Conservation (phyloP, 805 yeast species). For the Phaffomyces opuntiae region DNA sequence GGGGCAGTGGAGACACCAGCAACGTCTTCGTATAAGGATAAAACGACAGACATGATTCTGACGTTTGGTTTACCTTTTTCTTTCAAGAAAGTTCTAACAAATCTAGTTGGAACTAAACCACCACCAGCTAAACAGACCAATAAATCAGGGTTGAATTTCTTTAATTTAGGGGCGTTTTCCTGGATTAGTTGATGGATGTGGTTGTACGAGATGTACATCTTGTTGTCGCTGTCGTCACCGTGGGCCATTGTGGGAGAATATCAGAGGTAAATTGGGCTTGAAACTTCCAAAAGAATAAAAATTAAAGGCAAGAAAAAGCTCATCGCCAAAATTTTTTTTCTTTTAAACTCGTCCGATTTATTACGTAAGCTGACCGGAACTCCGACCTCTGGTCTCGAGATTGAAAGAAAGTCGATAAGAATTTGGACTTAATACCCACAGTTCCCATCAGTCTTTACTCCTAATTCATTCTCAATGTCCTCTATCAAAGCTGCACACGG, state of each 20-base stretch:
- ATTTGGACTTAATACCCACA: no score
- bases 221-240: slow-evolving; percentile 24
- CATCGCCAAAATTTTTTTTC: slow-evolving; percentile 2
- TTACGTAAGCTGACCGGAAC: no score
- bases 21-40: slow-evolving; percentile 84
- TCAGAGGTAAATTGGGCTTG: not conserved
- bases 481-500: slow-evolving; percentile 4
- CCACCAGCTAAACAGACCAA: slow-evolving; percentile 97
- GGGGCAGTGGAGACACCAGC: slow-evolving; percentile 49
- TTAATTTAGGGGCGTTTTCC: slow-evolving; percentile 52
- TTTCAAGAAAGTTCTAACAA: slow-evolving; percentile 86
- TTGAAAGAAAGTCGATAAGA: no score
- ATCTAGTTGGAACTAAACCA: slow-evolving; percentile 96
- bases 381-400: no score
- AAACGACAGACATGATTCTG: slow-evolving; percentile 90
- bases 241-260: slow-evolving; percentile 13
- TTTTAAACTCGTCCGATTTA: not conserved
- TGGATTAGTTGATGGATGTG: slow-evolving; percentile 73
- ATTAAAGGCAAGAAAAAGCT: not conserved
- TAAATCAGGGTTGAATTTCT: slow-evolving; percentile 73
- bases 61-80: slow-evolving; percentile 83
- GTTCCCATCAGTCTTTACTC: no score
- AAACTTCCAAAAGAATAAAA: slow-evolving; percentile 1
- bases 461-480: no score
- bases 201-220: slow-evolving; percentile 74